These are phyloP conservation scores for Kuraishia borneana DNA, from an alignment of 805 yeast species.

Conservation along the genomic window DNA sequence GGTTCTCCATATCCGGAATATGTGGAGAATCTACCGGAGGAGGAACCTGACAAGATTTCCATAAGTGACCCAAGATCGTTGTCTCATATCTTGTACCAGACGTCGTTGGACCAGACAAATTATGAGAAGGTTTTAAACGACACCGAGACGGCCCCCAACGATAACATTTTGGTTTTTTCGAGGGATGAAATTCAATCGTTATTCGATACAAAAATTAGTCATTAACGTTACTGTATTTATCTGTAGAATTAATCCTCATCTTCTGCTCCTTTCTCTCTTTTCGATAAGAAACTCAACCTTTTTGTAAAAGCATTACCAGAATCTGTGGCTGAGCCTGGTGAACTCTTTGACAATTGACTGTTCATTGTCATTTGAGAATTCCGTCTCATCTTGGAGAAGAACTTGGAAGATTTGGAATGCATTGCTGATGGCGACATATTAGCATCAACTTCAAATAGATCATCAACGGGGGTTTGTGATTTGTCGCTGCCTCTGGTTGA, in stretches of 20 bases:
- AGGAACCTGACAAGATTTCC: neutral
- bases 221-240: no score
- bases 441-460: conserved; percentile 4
- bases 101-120: neutral
- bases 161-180: neutral
- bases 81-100: neutral
- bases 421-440: neutral
- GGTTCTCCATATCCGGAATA: neutral
- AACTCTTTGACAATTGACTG: conserved; percentile 3
- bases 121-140: neutral
- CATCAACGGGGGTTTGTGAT: conserved; percentile 5
- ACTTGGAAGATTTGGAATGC: conserved; percentile 16
- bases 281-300: conserved; percentile 19
- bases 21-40: neutral
- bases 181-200: neutral
- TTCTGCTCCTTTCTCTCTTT: conserved; percentile 11
- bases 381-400: conserved; percentile 17
- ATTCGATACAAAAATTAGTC: no score
- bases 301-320: conserved; percentile 10
- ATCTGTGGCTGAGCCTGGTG: conserved; percentile 1
- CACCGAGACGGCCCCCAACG: neutral
- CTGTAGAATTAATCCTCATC: no score
- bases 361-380: conserved; percentile 8
- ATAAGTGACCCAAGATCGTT: neutral
- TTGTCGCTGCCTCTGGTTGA: conserved; percentile 12